Percentiles rank a stretch among this genome's conserved stretches.
Evolutionary conservation across 2,329 filamentous ascomycete genomes (phyloP).

Genomic region (Calonectria multiphialidica): DNA sequence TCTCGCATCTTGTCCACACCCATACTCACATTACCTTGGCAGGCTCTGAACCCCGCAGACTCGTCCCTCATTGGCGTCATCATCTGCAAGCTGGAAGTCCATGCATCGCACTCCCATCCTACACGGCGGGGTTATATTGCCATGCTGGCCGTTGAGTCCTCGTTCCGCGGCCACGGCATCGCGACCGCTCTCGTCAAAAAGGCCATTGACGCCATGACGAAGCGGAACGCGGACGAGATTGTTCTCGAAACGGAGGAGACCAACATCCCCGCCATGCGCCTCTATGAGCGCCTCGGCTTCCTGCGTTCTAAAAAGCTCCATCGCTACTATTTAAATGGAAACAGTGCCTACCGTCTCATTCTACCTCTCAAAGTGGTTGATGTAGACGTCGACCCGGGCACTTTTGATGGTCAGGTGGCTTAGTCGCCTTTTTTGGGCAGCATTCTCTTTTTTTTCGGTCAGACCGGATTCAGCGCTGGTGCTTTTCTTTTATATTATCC

Average conservation of each 20-base stretch:
- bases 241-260: conserved; percentile 96
- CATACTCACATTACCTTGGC: conserved; percentile 20
- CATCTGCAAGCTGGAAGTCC: conserved; percentile 92
- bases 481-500: not conserved
- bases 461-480: not conserved
- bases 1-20: not conserved
- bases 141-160: conserved; percentile 92
- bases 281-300: conserved; percentile 95
- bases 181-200: conserved; percentile 89
- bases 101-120: conserved; percentile 81
- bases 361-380: conserved; percentile 76
- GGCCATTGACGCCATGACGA: conserved; percentile 92
- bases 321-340: conserved; percentile 96
- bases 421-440: not conserved
- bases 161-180: conserved; percentile 86
- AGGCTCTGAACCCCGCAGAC: conserved; percentile 72
- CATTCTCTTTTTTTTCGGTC: not conserved
- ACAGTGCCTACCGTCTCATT: conserved; percentile 90
- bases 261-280: conserved; percentile 87
- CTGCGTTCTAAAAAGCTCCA: conserved; percentile 92
- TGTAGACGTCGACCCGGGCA: conserved; percentile 52
- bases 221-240: conserved; percentile 88
- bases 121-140: conserved; percentile 93
- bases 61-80: conserved; percentile 86
- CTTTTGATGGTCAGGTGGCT: conserved; percentile 47